These are phyloP conservation scores for Russula sp. DNA, from an alignment of 768 basidiomycete species.

Conservation along the genomic window DNA sequence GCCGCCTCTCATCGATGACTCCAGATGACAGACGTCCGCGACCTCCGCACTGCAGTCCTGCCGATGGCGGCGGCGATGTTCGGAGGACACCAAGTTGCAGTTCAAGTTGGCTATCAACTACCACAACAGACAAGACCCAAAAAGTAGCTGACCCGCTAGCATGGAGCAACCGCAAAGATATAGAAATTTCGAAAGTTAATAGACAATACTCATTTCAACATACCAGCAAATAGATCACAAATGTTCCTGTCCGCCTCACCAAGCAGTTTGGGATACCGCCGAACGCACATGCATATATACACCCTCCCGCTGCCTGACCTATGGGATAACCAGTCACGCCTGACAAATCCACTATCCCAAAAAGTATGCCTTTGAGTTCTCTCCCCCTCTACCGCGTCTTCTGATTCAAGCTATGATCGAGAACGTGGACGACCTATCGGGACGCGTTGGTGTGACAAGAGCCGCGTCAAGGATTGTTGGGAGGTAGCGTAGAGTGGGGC, in stretches of 20 bases:
- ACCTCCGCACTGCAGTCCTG: constrained; percentile 7
- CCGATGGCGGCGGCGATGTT: constrained; percentile 15
- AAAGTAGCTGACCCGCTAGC: neutral
- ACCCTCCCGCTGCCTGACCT: too few relatives aligned
- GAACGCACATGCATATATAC: neutral
- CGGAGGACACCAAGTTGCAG: constrained; percentile 11
- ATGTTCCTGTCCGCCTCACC: neutral
- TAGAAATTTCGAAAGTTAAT: neutral
- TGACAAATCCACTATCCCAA: too few relatives aligned
- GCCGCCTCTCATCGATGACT: constrained; percentile 14
- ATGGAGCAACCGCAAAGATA: neutral
- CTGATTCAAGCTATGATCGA: too few relatives aligned
- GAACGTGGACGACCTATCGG: too few relatives aligned
- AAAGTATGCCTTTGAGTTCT: too few relatives aligned
- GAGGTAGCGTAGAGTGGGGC: too few relatives aligned
- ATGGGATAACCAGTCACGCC: too few relatives aligned
- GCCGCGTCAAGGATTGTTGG: too few relatives aligned
- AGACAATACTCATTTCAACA: neutral
- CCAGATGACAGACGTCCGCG: constrained; percentile 21
- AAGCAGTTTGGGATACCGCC: neutral
- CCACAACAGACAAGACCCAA: too few relatives aligned
- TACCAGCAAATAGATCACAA: neutral
- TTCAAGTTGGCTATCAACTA: constrained; percentile 16
- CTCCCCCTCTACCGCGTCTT: too few relatives aligned
- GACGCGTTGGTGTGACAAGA: too few relatives aligned